Evolutionary conservation across 768 basidiomycete genomes (phyloP), one percentile per base, ranked within the genome.

Genomic region (Hydnum rufescens): DNA sequence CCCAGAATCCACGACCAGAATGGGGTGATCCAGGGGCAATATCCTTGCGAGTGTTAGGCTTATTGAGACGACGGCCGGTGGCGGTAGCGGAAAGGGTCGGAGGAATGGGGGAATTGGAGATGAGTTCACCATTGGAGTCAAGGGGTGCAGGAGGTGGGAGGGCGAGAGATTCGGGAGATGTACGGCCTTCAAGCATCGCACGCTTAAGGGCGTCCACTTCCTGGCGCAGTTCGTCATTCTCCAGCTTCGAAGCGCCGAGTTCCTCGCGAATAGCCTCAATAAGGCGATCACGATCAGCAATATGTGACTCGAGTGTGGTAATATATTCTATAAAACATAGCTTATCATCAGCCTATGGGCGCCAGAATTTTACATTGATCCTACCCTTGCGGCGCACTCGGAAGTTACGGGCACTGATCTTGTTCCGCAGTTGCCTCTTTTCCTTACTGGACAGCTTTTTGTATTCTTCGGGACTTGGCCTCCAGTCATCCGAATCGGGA

Each of bases 391-490:
- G 72, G 32, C 93, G 70, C 28, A 89, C 85, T n/a, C 93, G 74
- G 67, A 96, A 96, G 63, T 93, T 95, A 51, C 92, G 70, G 0
- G 93, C 93, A 58, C 80, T 82, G 59, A 96, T 89, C 78, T 99
- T 99, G 70, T 99, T 99, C 49, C 93, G 65, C 42, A 97, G 69
- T 64, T 97, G 93, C 5, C 95, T 70, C 66, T 97, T 97, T 70
- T 97, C 92, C 68, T 93, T 96, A 60, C 79, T 82, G 3, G 78
- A 77, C 76, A 99, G 83, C 65, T 88, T 96, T 62, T 85, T 80
- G 69, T 96, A 95, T 56, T 90, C 89, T 58, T 95, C 93, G 0
- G 89, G 82, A 3, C 77, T 74, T 4, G 86, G 87, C 48, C 85
- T 74, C 82, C 85, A 87, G 58, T 88, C 82, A 30, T 80, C 71